Percentiles rank a stretch among this genome's conserved stretches.
These are phyloP conservation scores for Friedmanniomyces simplex DNA, from an alignment of 495 filamentous ascomycete genomes.

Conservation along the genomic window DNA sequence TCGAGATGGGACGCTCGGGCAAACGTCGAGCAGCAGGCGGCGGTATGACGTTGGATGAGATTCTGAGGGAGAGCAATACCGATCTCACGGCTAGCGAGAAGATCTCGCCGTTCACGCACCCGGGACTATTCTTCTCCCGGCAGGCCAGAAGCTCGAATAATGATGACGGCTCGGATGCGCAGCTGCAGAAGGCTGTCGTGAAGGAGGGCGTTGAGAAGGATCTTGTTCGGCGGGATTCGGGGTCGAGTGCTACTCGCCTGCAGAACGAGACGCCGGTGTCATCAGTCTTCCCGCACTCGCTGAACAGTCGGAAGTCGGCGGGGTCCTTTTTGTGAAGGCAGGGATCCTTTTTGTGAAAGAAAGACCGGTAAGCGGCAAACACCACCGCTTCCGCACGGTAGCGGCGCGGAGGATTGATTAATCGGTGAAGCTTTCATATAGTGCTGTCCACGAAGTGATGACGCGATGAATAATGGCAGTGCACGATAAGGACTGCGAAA, in stretches of 20 bases:
- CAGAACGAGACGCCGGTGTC: constrained; percentile 22
- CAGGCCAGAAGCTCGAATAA: not conserved
- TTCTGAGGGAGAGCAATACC: not conserved
- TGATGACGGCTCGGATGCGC: not conserved
- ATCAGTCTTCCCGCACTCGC: not conserved
- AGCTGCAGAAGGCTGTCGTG: not conserved
- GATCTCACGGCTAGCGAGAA: not conserved
- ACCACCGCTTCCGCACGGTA: too few species aligned
- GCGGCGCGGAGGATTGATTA: too few species aligned
- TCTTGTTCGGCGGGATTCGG: constrained; percentile 4
- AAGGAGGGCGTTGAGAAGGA: not conserved
- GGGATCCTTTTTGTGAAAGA: too few species aligned
- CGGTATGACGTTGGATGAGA: constrained; percentile 6
- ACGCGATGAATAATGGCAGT: too few species aligned
- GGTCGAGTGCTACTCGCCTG: not conserved
- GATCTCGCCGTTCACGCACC: constrained; percentile 7
- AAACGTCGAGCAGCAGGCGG: not conserved
- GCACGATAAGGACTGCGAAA: too few species aligned
- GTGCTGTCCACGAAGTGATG: too few species aligned
- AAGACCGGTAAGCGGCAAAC: too few species aligned
- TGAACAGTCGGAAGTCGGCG: not conserved
- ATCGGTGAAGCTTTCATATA: too few species aligned
- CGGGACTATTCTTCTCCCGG: not conserved
- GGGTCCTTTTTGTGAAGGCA: constrained; percentile 8
- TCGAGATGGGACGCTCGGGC: not conserved